phyloP scores from a whole-genome alignment of 2,329 filamentous ascomycete species.

The Grosmannia clavigera region DNA sequence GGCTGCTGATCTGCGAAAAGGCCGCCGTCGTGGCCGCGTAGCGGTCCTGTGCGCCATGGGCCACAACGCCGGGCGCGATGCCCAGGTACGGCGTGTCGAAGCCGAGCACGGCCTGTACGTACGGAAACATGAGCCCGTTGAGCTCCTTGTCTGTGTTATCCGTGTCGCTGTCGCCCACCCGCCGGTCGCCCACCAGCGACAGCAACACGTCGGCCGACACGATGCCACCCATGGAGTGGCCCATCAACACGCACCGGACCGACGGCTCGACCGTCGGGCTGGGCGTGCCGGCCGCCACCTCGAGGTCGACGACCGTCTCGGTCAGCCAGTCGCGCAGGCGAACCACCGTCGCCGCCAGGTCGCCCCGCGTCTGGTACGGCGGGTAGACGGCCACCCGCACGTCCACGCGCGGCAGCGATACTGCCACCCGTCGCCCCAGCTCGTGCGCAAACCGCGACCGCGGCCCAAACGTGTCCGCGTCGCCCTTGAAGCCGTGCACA shows the following conservation, averaged over 20 bases:
- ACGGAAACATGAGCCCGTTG: slow-evolving; percentile 77
- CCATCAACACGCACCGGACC: slow-evolving; percentile 68
- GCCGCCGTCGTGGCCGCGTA: slow-evolving; percentile 63
- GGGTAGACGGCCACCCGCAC: slow-evolving; percentile 63
- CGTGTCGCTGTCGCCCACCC: slow-evolving; percentile 26
- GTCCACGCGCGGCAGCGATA: slow-evolving; percentile 55
- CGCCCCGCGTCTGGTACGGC: slow-evolving; percentile 69
- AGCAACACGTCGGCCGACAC: slow-evolving; percentile 83
- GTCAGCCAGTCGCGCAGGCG: slow-evolving; percentile 75
- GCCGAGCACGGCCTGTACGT: slow-evolving; percentile 77
- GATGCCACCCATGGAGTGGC: slow-evolving; percentile 88
- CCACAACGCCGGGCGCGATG: slow-evolving; percentile 70
- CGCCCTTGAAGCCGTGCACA: slow-evolving; percentile 84
- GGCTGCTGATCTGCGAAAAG: slow-evolving; percentile 50
- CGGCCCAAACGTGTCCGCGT: slow-evolving; percentile 63
- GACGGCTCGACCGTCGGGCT: slow-evolving; percentile 80
- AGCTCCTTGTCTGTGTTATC: slow-evolving; percentile 28
- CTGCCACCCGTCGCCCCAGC: slow-evolving; percentile 50
- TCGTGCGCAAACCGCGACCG: slow-evolving; percentile 57
- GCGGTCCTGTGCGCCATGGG: slow-evolving; percentile 75
- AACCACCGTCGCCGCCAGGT: slow-evolving; percentile 57
- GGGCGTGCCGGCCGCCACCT: slow-evolving; percentile 67
- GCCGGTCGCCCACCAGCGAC: slow-evolving; percentile 47
- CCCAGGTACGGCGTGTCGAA: slow-evolving; percentile 91
- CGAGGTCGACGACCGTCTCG: slow-evolving; percentile 86